Conservation (phyloP, 2,329 filamentous ascomycete genomes). For the Nigrograna mackinnonii region DNA sequence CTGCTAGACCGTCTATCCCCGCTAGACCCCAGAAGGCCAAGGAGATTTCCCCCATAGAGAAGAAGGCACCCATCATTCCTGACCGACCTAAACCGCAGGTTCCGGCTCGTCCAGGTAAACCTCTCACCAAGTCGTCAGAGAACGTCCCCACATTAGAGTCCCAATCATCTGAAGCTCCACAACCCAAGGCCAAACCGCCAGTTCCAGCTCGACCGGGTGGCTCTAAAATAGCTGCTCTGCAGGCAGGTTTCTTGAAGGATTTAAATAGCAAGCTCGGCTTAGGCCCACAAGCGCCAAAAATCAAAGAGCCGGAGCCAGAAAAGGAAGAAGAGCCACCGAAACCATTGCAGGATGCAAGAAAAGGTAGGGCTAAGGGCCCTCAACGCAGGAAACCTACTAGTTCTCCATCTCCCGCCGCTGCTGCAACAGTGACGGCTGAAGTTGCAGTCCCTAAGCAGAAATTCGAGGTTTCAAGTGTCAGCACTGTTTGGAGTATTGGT, state of each 20-base stretch:
- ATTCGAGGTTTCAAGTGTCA: constrained; percentile 29
- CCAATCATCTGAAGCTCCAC: constrained; percentile 34
- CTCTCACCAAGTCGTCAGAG: constrained; percentile 44
- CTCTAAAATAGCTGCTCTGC: constrained; percentile 86
- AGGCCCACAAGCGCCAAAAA: constrained; percentile 80
- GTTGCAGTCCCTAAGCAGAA: constrained; percentile 25
- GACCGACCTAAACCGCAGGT: constrained; percentile 68
- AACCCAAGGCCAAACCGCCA: constrained; percentile 76
- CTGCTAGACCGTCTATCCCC: constrained; percentile 33
- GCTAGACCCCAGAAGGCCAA: constrained; percentile 36
- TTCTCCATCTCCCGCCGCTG: constrained; percentile 56
- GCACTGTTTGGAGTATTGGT: constrained; percentile 39
- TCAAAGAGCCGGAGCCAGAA: constrained; percentile 68
- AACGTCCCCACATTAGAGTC: constrained; percentile 34
- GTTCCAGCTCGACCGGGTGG: constrained; percentile 78
- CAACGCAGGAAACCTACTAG: constrained; percentile 70
- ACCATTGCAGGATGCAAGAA: constrained; percentile 86
- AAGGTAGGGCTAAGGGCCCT: constrained; percentile 86
- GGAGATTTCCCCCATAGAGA: constrained; percentile 54
- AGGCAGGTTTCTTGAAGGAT: constrained; percentile 90
- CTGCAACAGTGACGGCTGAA: constrained; percentile 43
- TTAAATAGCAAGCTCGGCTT: constrained; percentile 86
- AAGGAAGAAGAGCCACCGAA: constrained; percentile 68
- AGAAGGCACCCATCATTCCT: constrained; percentile 55
- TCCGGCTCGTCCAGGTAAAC: constrained; percentile 62